A percentile compares a stretch with the other conserved stretches of the same genome.
Conservation (phyloP, 306 rosid species). For the Pterocarpus macrocarpus region DNA sequence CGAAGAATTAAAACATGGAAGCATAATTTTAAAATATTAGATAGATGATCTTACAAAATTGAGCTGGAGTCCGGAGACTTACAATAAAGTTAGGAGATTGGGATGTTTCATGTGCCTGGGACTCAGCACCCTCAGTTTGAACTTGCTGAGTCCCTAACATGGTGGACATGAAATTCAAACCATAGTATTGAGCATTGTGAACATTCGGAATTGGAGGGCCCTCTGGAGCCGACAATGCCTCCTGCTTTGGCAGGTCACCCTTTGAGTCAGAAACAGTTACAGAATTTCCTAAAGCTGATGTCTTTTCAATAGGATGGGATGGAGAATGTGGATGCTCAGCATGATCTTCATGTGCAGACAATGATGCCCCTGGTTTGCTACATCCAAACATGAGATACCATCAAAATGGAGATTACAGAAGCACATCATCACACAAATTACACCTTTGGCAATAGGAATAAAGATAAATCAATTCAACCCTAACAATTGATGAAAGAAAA, state of each 20-base stretch:
- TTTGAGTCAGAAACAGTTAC: conserved; percentile 49
- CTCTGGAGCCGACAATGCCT: conserved; percentile 54
- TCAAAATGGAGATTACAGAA: conserved; percentile 33
- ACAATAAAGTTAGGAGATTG: conserved; percentile 50
- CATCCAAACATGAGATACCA: conserved; percentile 41
- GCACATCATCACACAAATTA: conserved; percentile 25
- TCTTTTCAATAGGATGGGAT: conserved; percentile 48
- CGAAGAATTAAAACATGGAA: too few relatives aligned
- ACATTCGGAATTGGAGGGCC: conserved; percentile 51
- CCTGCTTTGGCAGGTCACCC: conserved; percentile 63
- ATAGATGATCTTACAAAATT: conserved; percentile 1
- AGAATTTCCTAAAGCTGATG: conserved; percentile 52
- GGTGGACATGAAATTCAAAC: conserved; percentile 55
- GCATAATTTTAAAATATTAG: too few relatives aligned
- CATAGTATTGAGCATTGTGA: conserved; percentile 55
- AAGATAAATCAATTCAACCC: conserved; percentile 35
- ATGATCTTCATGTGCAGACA: conserved; percentile 51
- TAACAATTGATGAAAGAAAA: conserved; percentile 24
- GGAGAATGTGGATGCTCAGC: conserved; percentile 57
- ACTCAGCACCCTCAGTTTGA: conserved; percentile 55
- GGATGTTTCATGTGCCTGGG: conserved; percentile 51
- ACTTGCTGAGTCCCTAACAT: conserved; percentile 57
- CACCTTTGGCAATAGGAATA: not conserved
- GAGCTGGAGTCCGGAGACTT: conserved; percentile 32
- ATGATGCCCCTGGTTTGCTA: conserved; percentile 57